phyloP scores from a whole-genome alignment of 179 eudicot species.

The Camellia oleifera region DNA sequence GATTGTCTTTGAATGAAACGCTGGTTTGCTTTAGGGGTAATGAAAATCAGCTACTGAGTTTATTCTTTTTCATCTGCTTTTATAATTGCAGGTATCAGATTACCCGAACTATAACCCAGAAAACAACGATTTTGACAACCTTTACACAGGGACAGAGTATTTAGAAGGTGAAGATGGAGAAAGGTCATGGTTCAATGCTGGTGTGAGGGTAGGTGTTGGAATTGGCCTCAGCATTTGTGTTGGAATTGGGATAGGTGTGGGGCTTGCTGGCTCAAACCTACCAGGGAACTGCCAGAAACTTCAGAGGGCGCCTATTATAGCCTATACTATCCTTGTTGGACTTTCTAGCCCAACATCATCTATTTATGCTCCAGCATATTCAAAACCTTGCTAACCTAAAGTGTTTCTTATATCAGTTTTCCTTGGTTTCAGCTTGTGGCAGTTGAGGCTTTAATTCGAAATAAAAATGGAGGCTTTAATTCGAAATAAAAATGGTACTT shows the following conservation, averaged over 20 bases:
- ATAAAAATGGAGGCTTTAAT: slow-evolving; percentile 6
- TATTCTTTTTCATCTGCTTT: background rate
- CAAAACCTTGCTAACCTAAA: background rate
- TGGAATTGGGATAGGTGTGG: slow-evolving; percentile 50
- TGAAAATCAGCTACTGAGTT: background rate
- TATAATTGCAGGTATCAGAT: slow-evolving; percentile 22
- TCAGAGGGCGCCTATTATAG: slow-evolving; percentile 28
- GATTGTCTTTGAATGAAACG: background rate
- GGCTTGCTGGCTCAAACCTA: slow-evolving; percentile 47
- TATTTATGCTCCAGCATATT: background rate
- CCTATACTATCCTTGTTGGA: background rate
- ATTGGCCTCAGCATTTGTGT: slow-evolving; percentile 45
- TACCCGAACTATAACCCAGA: slow-evolving; percentile 27
- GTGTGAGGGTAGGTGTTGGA: slow-evolving; percentile 57
- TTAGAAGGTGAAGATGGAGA: slow-evolving; percentile 49
- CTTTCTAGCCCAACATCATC: slow-evolving; percentile 8
- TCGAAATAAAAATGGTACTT: slow-evolving; percentile 1
- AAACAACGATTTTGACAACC: slow-evolving; percentile 19
- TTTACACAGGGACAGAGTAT: slow-evolving; percentile 22
- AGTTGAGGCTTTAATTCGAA: background rate
- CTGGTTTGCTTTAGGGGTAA: background rate
- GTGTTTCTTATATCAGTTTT: background rate
- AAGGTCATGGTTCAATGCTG: slow-evolving; percentile 55
- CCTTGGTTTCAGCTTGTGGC: background rate
- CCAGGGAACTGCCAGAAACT: slow-evolving; percentile 37